These are phyloP conservation scores for Chalciporus sphaerocephalus DNA, from an alignment of 768 basidiomycete species.

Conservation along the genomic window DNA sequence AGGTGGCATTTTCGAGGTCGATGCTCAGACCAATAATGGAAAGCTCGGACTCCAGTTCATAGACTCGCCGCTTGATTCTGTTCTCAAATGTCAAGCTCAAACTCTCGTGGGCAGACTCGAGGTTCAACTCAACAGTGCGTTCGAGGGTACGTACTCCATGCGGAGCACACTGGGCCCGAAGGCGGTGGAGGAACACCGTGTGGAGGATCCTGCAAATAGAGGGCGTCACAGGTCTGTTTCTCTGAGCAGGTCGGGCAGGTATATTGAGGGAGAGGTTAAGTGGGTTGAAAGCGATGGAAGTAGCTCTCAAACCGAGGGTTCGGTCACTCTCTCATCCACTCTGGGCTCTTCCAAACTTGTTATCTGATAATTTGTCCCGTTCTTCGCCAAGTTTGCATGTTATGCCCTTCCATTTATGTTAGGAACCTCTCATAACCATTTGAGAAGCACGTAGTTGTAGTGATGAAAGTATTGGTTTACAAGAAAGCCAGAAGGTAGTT, in stretches of 20 bases:
- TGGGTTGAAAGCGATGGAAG: conserved; percentile 24
- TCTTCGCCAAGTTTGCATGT: background rate
- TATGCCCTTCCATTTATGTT: background rate
- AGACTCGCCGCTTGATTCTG: conserved; percentile 34
- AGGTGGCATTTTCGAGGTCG: conserved; percentile 34
- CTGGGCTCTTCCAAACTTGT: conserved; percentile 11
- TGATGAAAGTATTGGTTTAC: no score
- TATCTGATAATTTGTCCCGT: conserved; percentile 15
- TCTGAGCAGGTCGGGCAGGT: background rate
- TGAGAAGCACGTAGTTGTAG: background rate
- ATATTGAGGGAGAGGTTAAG: conserved; percentile 17
- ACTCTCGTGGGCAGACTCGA: conserved; percentile 28
- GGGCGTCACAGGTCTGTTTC: conserved; percentile 31
- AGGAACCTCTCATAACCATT: background rate
- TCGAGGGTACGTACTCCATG: conserved; percentile 40
- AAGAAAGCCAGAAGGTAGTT: no score
- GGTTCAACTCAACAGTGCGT: conserved; percentile 33
- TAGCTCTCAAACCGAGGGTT: conserved; percentile 13
- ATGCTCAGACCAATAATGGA: conserved; percentile 28
- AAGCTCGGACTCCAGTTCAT: conserved; percentile 26
- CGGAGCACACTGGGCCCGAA: conserved; percentile 21
- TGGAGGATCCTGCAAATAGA: conserved; percentile 34
- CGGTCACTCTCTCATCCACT: conserved; percentile 13
- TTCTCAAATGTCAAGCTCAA: conserved; percentile 27
- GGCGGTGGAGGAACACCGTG: conserved; percentile 18